Conservation (phyloP, 228 moss, liverwort and hornwort genomes). For the Sphagnum fallax region DNA sequence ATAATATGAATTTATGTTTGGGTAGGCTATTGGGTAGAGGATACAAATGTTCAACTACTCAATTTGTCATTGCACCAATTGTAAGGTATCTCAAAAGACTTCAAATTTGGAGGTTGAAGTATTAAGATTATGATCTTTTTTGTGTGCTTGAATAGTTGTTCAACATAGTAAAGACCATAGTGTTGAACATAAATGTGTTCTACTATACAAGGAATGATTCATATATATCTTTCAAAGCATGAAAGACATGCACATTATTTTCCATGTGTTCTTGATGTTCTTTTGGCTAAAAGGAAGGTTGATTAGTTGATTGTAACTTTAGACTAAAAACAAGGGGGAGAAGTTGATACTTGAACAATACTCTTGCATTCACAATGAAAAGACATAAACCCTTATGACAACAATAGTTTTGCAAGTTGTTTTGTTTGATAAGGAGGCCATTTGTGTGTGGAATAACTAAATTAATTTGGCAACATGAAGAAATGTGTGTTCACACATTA, state of each 20-base stretch:
- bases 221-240: conserved; percentile 18
- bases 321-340: conserved; percentile 43
- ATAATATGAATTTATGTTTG: neutral
- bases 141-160: conserved; percentile 50
- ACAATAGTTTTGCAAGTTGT: conserved; percentile 33
- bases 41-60: too few relatives aligned
- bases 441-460: conserved; percentile 56
- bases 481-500: conserved; percentile 62
- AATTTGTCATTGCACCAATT: conserved; percentile 1
- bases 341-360: conserved; percentile 32
- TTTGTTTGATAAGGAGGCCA: conserved; percentile 54
- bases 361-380: conserved; percentile 16
- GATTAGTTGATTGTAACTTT: conserved; percentile 45
- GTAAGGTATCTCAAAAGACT: conserved; percentile 67
- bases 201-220: conserved; percentile 18
- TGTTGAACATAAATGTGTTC: conserved; percentile 5
- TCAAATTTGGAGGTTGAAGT: conserved; percentile 67
- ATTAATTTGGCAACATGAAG: conserved; percentile 70
- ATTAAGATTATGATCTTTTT: conserved; percentile 53
- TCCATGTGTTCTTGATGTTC: conserved; percentile 61
- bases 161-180: conserved; percentile 16
- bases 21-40: neutral
- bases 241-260: conserved; percentile 41
- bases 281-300: conserved; percentile 66
- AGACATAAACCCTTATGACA: conserved; percentile 10